A percentile compares a stretch with the other conserved stretches of the same genome.
These are phyloP conservation scores for Stylosanthes scabra DNA, from an alignment of 331 rosid genomes.

Conservation along the genomic window DNA sequence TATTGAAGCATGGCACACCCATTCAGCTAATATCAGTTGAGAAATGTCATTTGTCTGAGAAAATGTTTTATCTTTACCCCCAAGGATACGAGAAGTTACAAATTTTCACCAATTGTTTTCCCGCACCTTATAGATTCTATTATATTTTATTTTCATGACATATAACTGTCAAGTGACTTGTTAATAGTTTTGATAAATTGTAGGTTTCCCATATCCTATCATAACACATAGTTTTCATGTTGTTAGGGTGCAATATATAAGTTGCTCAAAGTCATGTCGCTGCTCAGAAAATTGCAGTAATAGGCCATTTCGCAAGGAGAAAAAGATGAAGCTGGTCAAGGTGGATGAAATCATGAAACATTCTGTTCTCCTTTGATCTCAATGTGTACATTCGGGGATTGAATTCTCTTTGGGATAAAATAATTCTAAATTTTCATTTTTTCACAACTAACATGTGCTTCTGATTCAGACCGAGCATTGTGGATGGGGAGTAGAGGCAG, in stretches of 20 bases:
- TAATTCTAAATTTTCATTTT: neutral
- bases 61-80: constrained; percentile 8
- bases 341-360: constrained; percentile 49
- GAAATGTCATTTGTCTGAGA: constrained; percentile 4
- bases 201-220: constrained; percentile 16
- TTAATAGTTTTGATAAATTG: constrained; percentile 15
- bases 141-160: constrained; percentile 18
- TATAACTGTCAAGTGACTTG: neutral
- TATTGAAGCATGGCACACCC: constrained; percentile 21
- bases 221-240: constrained; percentile 26
- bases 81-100: neutral
- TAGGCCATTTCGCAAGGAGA: constrained; percentile 94
- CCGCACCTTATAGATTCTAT: neutral
- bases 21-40: constrained; percentile 7
- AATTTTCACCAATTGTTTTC: constrained; percentile 2
- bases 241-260: constrained; percentile 92
- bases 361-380: neutral
- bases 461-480: constrained; percentile 79
- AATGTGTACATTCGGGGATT: neutral
- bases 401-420: neutral
- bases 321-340: constrained; percentile 79
- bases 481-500: constrained; percentile 99
- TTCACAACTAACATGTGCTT: constrained; percentile 5
- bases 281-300: constrained; percentile 85
- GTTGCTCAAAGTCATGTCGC: constrained; percentile 91